These are phyloP conservation scores for Xylaria sp. DNA, from an alignment of 2,329 filamentous ascomycete genomes.

Conservation along the genomic window DNA sequence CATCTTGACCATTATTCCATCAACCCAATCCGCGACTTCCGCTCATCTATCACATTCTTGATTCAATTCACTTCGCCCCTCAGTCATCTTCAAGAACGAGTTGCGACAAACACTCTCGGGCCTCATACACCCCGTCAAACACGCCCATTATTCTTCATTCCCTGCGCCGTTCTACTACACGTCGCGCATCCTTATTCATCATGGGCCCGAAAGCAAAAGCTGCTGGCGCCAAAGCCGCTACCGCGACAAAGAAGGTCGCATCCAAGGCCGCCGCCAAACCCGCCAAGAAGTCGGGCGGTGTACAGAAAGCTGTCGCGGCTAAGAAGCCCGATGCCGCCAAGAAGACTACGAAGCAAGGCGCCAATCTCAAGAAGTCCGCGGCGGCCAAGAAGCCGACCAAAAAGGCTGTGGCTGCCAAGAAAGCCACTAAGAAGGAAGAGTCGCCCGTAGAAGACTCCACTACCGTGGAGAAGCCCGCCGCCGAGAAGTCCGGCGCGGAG, in stretches of 20 bases:
- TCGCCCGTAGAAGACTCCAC: neutral
- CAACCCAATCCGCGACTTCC: no score
- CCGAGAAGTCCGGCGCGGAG: neutral
- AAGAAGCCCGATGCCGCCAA: constrained; percentile 4
- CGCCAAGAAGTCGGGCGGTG: constrained; percentile 1
- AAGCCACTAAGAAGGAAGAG: constrained; percentile 4
- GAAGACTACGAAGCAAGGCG: neutral
- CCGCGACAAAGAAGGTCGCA: neutral
- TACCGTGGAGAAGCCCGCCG: neutral
- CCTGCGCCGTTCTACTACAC: neutral
- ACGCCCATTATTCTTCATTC: no score
- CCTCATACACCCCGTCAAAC: neutral
- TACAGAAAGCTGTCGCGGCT: neutral
- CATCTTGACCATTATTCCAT: no score
- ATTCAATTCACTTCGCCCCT: no score
- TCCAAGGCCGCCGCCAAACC: neutral
- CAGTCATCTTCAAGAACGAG: neutral
- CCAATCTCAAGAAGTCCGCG: neutral
- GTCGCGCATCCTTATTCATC: neutral
- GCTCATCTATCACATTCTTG: no score
- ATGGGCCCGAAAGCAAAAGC: constrained; percentile 3
- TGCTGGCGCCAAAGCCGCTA: neutral
- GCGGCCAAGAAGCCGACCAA: constrained; percentile 2
- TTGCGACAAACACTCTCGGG: neutral
- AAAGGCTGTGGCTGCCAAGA: constrained; percentile 11